Evolutionary conservation across 176 grass and related monocot genomes (phyloP), one percentile per base, ranked within the genome.

Genomic region (Dendrocalamus sinicus): DNA sequence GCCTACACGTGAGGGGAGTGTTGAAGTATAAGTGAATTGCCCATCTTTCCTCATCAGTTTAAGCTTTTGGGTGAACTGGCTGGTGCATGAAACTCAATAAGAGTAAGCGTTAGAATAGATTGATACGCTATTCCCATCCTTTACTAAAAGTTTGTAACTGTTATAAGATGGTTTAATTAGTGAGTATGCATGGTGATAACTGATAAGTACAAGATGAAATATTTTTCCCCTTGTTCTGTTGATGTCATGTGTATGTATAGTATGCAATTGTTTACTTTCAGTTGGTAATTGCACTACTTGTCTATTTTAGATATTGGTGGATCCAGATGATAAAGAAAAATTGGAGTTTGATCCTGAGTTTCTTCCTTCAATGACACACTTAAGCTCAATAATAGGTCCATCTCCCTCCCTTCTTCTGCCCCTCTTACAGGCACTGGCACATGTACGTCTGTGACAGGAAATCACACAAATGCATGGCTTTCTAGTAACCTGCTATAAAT

Each of bases 401-500:
- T 3, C 45, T 67, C 43, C 48, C 78, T 16, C 11, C 45, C 45
- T 48, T 39, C 11, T 35, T n/a, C n/a, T n/a, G 0, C 53, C 19
- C 28, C 77, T 12, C 24, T 58, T 60, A 58, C 74, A 40, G 8
- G 19, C 52, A 2, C 37, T 76, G 35, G 35, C 74, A 40, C 12
- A 32, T 32, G 43, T 47, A 23, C 67, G 16, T 41, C 23, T 23
- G 19, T 61, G 67, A 24, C 37, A 47, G 53, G 43, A 54, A 61
- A 37, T 83, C 74, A 64, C 39, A 47, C 17, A 60, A 35, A 57
- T 70, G 13, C 8, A 28, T 8, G 39, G 12, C 12, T 72, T 69
- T 81, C 9, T 72, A 13, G 37, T 59, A 59, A 82, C 51, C 37
- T 59, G n/a, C 37, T 70, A 82, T 57, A 45, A 59, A 71, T 81